Evolutionary conservation across 345 rosid genomes (phyloP).

Genomic region (Salix purpurea): DNA sequence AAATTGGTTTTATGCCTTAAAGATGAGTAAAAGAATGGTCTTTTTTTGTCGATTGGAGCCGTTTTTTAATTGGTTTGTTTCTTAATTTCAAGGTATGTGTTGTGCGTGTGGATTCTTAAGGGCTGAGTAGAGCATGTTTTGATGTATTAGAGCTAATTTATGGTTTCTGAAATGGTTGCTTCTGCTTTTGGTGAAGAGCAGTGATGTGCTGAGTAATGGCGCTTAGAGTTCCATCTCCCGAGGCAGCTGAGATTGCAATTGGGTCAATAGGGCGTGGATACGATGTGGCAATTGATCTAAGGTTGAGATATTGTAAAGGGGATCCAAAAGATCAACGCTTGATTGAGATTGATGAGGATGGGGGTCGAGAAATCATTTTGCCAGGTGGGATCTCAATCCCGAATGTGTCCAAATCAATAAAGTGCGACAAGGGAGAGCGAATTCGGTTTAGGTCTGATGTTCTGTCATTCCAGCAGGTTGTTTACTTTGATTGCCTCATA

Average conservation of each 20-base stretch:
- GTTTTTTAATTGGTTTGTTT: no score
- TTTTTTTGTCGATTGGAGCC: no score
- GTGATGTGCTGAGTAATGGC: conserved; percentile 61
- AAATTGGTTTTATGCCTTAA: no score
- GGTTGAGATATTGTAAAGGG: conserved; percentile 78
- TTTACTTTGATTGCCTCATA: not conserved
- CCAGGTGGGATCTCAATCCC: conserved; percentile 82
- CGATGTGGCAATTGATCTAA: conserved; percentile 65
- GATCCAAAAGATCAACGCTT: conserved; percentile 45
- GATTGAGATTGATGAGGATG: conserved; percentile 65
- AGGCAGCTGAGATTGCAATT: conserved; percentile 89
- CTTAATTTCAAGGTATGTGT: no score
- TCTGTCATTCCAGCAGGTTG: conserved; percentile 86
- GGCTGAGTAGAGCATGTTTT: not conserved
- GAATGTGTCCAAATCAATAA: conserved; percentile 72
- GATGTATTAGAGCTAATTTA: conserved; percentile 1
- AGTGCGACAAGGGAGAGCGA: conserved; percentile 94
- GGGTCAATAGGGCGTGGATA: conserved; percentile 86
- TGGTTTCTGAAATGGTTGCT: not conserved
- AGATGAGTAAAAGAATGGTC: no score
- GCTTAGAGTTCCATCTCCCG: conserved; percentile 53
- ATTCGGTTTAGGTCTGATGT: conserved; percentile 78
- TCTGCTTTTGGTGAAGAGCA: conserved; percentile 14
- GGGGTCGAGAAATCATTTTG: conserved; percentile 53
- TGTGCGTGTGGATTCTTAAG: not conserved